Evolutionary conservation across 2,329 filamentous ascomycete genomes (phyloP).

Genomic region (Colletotrichum simmondsii): DNA sequence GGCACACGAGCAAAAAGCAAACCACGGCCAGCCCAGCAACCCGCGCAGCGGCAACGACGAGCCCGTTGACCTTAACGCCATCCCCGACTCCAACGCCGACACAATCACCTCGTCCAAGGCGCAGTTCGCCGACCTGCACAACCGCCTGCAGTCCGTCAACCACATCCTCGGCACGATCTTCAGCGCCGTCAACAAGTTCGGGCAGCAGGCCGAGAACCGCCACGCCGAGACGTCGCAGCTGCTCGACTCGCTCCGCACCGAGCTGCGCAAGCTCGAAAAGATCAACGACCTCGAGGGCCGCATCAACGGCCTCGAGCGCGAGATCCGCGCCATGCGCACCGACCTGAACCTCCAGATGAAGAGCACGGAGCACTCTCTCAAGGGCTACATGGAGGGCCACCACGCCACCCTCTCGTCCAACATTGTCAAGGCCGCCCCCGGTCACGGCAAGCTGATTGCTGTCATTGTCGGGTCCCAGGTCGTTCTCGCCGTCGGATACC

Average conservation of each 20-base stretch:
- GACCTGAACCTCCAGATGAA: conserved; percentile 62
- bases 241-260: conserved; percentile 57
- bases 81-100: conserved; percentile 61
- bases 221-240: conserved; percentile 64
- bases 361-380: conserved; percentile 63
- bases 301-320: conserved; percentile 65
- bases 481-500: conserved; percentile 74
- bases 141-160: conserved; percentile 79
- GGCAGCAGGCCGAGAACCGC: conserved; percentile 63
- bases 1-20: conserved; percentile 41
- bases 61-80: conserved; percentile 48
- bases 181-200: conserved; percentile 63
- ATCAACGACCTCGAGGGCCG: conserved; percentile 56
- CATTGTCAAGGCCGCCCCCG: conserved; percentile 58
- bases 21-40: conserved; percentile 40
- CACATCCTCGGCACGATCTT: conserved; percentile 75
- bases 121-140: conserved; percentile 88
- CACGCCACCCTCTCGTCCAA: conserved; percentile 60
- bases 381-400: conserved; percentile 62
- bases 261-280: conserved; percentile 56
- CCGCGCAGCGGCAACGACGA: conserved; percentile 40
- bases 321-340: conserved; percentile 67
- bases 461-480: conserved; percentile 81
- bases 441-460: conserved; percentile 69
- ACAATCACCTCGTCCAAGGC: conserved; percentile 59